Evolutionary conservation across 169 alveolate genomes (phyloP).

Genomic region (Plasmodium gallinaceum): DNA sequence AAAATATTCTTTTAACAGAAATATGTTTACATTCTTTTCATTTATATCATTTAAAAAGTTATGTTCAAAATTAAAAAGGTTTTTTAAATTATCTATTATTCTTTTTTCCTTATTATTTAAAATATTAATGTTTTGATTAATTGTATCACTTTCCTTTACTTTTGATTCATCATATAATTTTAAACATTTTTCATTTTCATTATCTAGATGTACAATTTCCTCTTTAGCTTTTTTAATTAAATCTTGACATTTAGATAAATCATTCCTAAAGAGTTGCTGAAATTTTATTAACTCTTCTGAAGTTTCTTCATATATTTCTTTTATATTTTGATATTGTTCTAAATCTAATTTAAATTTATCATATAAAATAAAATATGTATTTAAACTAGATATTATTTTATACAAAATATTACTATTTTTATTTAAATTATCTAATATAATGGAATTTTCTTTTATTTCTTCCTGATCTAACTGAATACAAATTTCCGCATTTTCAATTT

Average conservation of each 20-base stretch:
- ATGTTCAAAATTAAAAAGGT: too few relatives aligned
- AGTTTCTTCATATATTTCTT: slow-evolving; percentile 64
- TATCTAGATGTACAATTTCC: slow-evolving; percentile 46
- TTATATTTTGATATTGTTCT: slow-evolving; percentile 21
- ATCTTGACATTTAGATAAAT: slow-evolving; percentile 26
- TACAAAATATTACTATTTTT: slow-evolving; percentile 18
- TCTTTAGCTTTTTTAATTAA: slow-evolving; percentile 26
- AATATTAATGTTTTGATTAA: not conserved
- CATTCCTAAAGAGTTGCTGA: slow-evolving; percentile 25
- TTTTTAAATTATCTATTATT: not conserved
- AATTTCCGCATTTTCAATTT: slow-evolving; percentile 49
- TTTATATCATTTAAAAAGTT: too few relatives aligned
- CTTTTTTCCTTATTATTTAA: slow-evolving; percentile 10
- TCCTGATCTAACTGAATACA: slow-evolving; percentile 59
- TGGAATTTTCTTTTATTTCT: slow-evolving; percentile 18
- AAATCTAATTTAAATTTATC: slow-evolving; percentile 23
- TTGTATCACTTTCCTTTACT: slow-evolving; percentile 10
- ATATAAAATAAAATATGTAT: slow-evolving; percentile 31
- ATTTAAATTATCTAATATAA: slow-evolving; percentile 28
- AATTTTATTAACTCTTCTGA: slow-evolving; percentile 24
- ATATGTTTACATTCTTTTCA: not conserved
- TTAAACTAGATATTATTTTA: slow-evolving; percentile 21
- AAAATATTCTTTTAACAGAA: slow-evolving; percentile 1
- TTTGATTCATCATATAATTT: slow-evolving; percentile 8
- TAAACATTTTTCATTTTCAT: slow-evolving; percentile 13